Evolutionary conservation across 441 rosid species (phyloP).

Genomic region (Croton setiger): DNA sequence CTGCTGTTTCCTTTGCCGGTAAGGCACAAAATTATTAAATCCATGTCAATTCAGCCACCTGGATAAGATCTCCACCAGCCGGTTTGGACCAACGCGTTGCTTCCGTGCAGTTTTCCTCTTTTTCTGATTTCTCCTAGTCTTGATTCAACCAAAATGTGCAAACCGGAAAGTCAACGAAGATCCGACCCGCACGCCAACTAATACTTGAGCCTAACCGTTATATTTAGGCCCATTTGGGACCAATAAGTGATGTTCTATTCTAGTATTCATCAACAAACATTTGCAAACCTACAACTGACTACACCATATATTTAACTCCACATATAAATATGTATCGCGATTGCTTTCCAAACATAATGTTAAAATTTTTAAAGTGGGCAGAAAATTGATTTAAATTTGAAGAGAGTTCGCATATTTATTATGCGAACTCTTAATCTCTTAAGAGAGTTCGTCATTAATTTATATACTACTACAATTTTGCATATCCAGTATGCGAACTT

Average conservation of each 20-base stretch:
- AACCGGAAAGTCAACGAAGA: background rate
- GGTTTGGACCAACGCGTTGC: constrained; percentile 8
- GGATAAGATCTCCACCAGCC: background rate
- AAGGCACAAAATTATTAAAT: constrained; percentile 28
- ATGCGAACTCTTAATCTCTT: too few species aligned
- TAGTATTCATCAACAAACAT: too few species aligned
- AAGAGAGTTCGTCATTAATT: too few species aligned
- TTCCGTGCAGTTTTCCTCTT: background rate
- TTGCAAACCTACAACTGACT: background rate
- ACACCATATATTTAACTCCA: background rate
- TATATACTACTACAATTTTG: too few species aligned
- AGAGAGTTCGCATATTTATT: too few species aligned
- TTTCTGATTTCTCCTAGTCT: too few species aligned
- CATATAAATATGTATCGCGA: background rate
- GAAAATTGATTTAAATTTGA: too few species aligned
- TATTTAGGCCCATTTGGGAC: background rate
- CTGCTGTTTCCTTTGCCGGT: constrained; percentile 32
- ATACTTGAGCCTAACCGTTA: background rate
- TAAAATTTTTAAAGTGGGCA: too few species aligned
- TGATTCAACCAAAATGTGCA: background rate
- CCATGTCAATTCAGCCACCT: background rate
- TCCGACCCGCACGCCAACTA: background rate
- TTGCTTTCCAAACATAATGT: too few species aligned
- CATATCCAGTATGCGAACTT: too few species aligned
- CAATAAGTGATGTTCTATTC: too few species aligned